A percentile compares a stretch with the other conserved stretches of the same genome.
Conservation (phyloP, 176 grass and related monocot genomes). For the Rhynchospora pubera region DNA sequence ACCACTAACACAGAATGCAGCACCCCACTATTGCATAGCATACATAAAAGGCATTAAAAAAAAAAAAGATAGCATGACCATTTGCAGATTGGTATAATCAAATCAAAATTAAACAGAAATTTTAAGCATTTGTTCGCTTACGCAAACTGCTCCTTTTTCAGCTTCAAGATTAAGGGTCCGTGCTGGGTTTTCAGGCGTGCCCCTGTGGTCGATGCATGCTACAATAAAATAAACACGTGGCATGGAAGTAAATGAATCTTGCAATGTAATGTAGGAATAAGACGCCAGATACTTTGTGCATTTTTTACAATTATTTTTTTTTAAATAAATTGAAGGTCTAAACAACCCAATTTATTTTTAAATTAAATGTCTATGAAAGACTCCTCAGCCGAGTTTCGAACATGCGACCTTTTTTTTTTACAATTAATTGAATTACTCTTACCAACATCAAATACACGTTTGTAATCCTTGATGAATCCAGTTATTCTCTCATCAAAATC, state of each 20-base stretch:
- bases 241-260: not conserved
- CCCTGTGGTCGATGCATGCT: conserved; percentile 95
- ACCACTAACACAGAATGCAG: conserved; percentile 37
- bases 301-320: not conserved
- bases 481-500: conserved; percentile 79
- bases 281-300: not conserved
- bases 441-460: conserved; percentile 79
- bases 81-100: not conserved
- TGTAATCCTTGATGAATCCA: conserved; percentile 79
- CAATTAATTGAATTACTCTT: not conserved
- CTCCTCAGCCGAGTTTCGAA: no score
- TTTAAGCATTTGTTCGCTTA: conserved; percentile 27
- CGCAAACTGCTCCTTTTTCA: conserved; percentile 56
- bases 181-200: conserved; percentile 59
- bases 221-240: not conserved
- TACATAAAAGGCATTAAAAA: not conserved
- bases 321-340: no score
- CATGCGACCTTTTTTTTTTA: no score
- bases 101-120: not conserved
- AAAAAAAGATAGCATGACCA: not conserved
- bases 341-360: no score
- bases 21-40: conserved; percentile 25
- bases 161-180: conserved; percentile 82
- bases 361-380: no score
- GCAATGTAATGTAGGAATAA: not conserved